phyloP scores from a whole-genome alignment of 257 asterid genomes.

The Rehmannia glutinosa region DNA sequence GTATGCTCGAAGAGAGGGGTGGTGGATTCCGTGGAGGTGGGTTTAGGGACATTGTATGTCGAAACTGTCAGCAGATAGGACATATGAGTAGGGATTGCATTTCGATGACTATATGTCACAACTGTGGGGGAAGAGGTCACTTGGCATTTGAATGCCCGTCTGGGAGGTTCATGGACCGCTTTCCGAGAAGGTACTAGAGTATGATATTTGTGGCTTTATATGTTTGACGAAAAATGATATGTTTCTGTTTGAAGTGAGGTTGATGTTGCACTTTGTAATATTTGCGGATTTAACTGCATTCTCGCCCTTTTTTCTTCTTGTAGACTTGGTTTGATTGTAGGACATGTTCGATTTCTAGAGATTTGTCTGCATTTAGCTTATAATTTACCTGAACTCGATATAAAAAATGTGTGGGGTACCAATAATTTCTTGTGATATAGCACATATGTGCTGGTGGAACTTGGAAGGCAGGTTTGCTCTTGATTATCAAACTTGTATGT shows the following conservation, averaged over 20 bases:
- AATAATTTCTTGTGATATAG: too few species aligned
- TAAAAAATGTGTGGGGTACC: background rate
- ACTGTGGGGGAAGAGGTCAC: conserved; percentile 93
- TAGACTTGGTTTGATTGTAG: conserved; percentile 7
- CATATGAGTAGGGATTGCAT: conserved; percentile 83
- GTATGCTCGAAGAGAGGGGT: conserved; percentile 47
- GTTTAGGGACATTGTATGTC: conserved; percentile 57
- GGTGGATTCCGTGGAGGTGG: conserved; percentile 44
- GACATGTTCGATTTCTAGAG: too few species aligned
- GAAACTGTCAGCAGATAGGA: conserved; percentile 82
- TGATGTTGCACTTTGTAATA: conserved; percentile 8
- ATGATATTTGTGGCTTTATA: background rate
- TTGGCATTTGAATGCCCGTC: conserved; percentile 83
- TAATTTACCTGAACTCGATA: background rate
- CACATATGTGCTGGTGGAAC: too few species aligned
- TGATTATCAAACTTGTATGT: too few species aligned
- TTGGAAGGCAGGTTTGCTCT: too few species aligned
- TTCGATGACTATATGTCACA: conserved; percentile 61
- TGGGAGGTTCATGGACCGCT: conserved; percentile 68
- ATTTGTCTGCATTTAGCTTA: too few species aligned
- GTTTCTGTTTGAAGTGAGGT: conserved; percentile 18
- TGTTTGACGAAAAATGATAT: background rate
- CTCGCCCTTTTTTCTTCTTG: conserved; percentile 3
- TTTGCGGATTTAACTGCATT: background rate
- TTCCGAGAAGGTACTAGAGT: conserved; percentile 59